phyloP scores from a whole-genome alignment of 768 basidiomycete species.

The Tricholoma terreum region DNA sequence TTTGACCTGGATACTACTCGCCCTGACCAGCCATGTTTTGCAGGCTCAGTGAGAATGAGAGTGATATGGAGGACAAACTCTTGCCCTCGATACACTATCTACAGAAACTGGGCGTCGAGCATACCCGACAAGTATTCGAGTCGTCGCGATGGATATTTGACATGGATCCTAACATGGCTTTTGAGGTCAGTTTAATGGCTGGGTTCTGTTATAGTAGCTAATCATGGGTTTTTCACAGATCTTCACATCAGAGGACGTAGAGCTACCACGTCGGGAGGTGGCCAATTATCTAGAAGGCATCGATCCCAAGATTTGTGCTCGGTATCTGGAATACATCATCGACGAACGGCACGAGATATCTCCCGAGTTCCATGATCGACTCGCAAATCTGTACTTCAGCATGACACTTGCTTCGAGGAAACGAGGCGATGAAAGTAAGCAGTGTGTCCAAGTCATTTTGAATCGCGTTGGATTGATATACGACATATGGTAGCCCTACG shows the following conservation, averaged over 20 bases:
- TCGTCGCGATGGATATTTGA: constrained; percentile 86
- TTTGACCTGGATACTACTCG: background rate
- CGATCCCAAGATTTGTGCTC: constrained; percentile 62
- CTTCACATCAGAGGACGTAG: constrained; percentile 93
- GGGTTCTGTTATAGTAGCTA: background rate
- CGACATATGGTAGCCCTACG: constrained; percentile 15
- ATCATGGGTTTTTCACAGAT: constrained; percentile 50
- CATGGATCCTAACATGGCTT: constrained; percentile 65
- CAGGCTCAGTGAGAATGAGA: constrained; percentile 78
- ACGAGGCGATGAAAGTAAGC: constrained; percentile 55
- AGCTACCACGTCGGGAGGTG: constrained; percentile 76
- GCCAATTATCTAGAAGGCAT: constrained; percentile 75
- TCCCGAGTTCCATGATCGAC: constrained; percentile 77
- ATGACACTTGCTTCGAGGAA: constrained; percentile 61
- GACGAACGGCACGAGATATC: constrained; percentile 66
- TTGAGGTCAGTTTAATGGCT: constrained; percentile 52
- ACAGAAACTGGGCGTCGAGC: constrained; percentile 82
- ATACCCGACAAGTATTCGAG: constrained; percentile 78
- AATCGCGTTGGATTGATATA: background rate
- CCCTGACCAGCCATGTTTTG: background rate
- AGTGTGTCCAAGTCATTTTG: background rate
- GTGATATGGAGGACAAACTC: constrained; percentile 75
- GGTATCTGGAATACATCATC: constrained; percentile 86
- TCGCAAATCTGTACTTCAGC: constrained; percentile 82
- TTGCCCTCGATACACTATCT: constrained; percentile 85